Conservation (phyloP, 164 flowering plant genomes). For the Aristolochia contorta region DNA sequence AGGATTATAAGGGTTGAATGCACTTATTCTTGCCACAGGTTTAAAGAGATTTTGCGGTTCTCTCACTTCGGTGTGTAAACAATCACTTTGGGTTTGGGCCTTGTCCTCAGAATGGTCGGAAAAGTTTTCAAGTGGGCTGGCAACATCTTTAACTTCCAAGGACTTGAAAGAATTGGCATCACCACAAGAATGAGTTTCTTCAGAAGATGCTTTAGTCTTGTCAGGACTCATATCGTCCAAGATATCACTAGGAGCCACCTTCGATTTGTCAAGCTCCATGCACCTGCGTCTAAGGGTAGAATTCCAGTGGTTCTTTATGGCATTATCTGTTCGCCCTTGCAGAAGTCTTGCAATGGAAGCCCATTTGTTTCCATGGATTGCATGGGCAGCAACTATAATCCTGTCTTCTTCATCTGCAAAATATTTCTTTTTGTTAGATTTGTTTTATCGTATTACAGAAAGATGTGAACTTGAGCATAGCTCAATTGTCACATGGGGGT, state of each 20-base stretch:
- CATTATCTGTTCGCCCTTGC: constrained; percentile 87
- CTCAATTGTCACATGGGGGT: no score
- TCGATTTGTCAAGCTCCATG: constrained; percentile 26
- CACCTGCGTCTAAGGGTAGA: constrained; percentile 67
- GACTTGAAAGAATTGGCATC: constrained; percentile 38
- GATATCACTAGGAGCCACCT: constrained; percentile 18
- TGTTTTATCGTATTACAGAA: no score
- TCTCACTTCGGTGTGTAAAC: constrained; percentile 14
- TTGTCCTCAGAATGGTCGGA: constrained; percentile 21
- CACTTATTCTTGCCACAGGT: constrained; percentile 70
- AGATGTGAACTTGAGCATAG: no score
- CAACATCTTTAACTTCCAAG: constrained; percentile 36
- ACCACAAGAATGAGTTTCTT: constrained; percentile 67
- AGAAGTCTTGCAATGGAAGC: constrained; percentile 72
- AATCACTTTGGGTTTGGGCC: constrained; percentile 15
- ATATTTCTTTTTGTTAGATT: constrained; percentile 9
- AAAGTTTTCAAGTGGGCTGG: constrained; percentile 28
- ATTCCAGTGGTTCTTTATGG: constrained; percentile 95
- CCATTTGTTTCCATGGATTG: constrained; percentile 91
- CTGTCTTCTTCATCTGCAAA: constrained; percentile 78
- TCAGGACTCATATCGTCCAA: constrained; percentile 46
- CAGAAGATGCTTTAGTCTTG: constrained; percentile 63
- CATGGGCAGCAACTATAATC: constrained; percentile 64
- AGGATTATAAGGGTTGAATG: constrained; percentile 47
- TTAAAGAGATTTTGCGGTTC: constrained; percentile 42